These are phyloP conservation scores for Coemansia sp. DNA, from an alignment of 192 early-diverging fungal genomes.

Conservation along the genomic window DNA sequence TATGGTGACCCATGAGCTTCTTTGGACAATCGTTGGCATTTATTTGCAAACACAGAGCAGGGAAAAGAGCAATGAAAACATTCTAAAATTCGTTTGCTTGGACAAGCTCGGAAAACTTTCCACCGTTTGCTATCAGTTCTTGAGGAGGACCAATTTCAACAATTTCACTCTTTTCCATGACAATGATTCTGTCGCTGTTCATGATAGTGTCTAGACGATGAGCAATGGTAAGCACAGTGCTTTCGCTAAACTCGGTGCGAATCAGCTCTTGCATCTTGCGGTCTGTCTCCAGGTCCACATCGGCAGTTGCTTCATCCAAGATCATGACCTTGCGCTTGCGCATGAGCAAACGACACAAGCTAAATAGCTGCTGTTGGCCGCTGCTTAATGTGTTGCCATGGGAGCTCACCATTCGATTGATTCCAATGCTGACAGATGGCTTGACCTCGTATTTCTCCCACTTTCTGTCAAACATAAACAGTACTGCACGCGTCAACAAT, in stretches of 20 bases:
- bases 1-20: too few species aligned
- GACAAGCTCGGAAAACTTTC: slow-evolving; percentile 27
- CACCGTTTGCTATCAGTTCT: slow-evolving; percentile 56
- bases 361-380: slow-evolving; percentile 69
- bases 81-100: slow-evolving; percentile 21
- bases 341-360: slow-evolving; percentile 63
- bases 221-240: slow-evolving; percentile 66
- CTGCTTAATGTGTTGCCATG: slow-evolving; percentile 24
- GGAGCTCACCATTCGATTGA: neutral
- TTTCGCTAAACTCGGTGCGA: slow-evolving; percentile 54
- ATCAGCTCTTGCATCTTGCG: slow-evolving; percentile 38
- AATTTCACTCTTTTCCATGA: slow-evolving; percentile 69
- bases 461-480: neutral
- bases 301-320: slow-evolving; percentile 72
- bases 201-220: slow-evolving; percentile 73
- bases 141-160: slow-evolving; percentile 66
- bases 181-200: slow-evolving; percentile 70
- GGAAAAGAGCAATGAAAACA: neutral
- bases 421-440: neutral
- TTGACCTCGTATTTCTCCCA: too few species aligned
- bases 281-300: slow-evolving; percentile 56
- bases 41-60: too few species aligned
- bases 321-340: slow-evolving; percentile 60
- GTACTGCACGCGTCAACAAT: neutral
- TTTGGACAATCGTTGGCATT: too few species aligned